phyloP scores from a whole-genome alignment of 257 asterid genomes.

The Misopates orontium region DNA sequence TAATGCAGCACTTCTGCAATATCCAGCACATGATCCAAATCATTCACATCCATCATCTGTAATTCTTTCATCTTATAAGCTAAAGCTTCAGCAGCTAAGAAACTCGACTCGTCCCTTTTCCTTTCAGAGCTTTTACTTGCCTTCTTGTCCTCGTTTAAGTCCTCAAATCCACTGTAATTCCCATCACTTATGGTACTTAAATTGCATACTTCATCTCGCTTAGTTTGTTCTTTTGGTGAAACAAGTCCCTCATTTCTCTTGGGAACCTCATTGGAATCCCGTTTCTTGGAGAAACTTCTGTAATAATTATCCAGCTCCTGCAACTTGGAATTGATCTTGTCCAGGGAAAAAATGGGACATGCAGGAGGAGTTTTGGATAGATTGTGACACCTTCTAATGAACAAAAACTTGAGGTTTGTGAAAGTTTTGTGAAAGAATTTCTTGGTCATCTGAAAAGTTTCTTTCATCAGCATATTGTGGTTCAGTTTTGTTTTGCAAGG shows the following conservation, averaged over 20 bases:
- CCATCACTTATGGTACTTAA: constrained; percentile 33
- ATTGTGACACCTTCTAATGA: constrained; percentile 44
- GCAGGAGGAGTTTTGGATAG: constrained; percentile 36
- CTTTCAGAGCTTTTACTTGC: constrained; percentile 13
- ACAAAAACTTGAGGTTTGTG: constrained; percentile 47
- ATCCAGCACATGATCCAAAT: constrained; percentile 68
- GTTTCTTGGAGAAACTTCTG: constrained; percentile 38
- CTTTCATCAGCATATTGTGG: constrained; percentile 52
- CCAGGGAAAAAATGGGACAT: constrained; percentile 35
- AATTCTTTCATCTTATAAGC: constrained; percentile 63
- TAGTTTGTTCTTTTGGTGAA: constrained; percentile 25
- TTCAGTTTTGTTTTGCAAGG: constrained; percentile 30
- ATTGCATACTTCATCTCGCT: constrained; percentile 34
- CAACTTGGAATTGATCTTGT: constrained; percentile 27
- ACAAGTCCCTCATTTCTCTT: constrained; percentile 28
- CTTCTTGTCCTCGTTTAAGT: constrained; percentile 38
- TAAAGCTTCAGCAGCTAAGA: constrained; percentile 36
- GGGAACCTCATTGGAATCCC: constrained; percentile 28
- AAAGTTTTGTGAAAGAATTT: constrained; percentile 42
- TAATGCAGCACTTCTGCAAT: constrained; percentile 76
- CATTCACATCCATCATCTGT: constrained; percentile 68
- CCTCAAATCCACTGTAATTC: constrained; percentile 29
- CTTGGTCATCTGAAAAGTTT: constrained; percentile 54
- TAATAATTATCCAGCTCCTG: constrained; percentile 43
- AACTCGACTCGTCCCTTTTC: constrained; percentile 28